phyloP scores from a whole-genome alignment of 2,329 filamentous ascomycete species.

The Aspergillus sergii region DNA sequence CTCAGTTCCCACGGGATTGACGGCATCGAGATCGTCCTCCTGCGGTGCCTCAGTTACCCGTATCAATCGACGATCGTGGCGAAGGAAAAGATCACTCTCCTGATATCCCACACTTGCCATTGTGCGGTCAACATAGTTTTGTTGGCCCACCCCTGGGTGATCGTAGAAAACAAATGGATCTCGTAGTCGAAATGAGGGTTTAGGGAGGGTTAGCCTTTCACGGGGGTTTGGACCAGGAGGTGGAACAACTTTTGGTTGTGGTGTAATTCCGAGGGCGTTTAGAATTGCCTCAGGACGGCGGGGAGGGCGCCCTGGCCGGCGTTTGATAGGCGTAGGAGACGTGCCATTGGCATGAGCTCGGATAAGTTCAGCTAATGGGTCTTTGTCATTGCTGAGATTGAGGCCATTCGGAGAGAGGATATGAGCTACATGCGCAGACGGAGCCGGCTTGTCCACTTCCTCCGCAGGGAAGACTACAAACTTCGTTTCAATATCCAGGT shows the following conservation, averaged over 20 bases:
- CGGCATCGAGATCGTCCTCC: constrained; percentile 65
- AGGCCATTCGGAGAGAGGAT: constrained; percentile 29
- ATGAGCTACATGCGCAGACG: constrained; percentile 49
- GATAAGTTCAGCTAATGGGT: constrained; percentile 46
- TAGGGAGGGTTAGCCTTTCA: constrained; percentile 52
- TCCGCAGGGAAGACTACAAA: constrained; percentile 80
- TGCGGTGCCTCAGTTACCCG: constrained; percentile 63
- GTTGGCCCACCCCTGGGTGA: constrained; percentile 79
- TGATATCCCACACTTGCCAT: constrained; percentile 97
- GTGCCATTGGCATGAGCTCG: constrained; percentile 40
- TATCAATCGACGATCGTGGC: constrained; percentile 72
- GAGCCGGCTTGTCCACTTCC: constrained; percentile 76
- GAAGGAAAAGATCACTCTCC: constrained; percentile 85
- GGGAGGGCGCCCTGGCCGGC: constrained; percentile 67
- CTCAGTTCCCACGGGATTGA: constrained; percentile 58
- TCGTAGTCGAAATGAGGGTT: constrained; percentile 49
- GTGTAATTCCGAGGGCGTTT: constrained; percentile 60
- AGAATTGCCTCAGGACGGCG: constrained; percentile 64
- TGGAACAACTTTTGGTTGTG: constrained; percentile 54
- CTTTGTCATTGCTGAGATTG: constrained; percentile 29
- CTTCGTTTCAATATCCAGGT: constrained; percentile 82
- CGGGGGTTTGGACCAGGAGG: constrained; percentile 53
- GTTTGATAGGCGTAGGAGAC: constrained; percentile 52
- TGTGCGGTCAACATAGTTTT: constrained; percentile 90
- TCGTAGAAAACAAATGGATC: constrained; percentile 61